Base-by-base conservation (phyloP, 495 filamentous ascomycete species). In the Bacidia rubella region DNA sequence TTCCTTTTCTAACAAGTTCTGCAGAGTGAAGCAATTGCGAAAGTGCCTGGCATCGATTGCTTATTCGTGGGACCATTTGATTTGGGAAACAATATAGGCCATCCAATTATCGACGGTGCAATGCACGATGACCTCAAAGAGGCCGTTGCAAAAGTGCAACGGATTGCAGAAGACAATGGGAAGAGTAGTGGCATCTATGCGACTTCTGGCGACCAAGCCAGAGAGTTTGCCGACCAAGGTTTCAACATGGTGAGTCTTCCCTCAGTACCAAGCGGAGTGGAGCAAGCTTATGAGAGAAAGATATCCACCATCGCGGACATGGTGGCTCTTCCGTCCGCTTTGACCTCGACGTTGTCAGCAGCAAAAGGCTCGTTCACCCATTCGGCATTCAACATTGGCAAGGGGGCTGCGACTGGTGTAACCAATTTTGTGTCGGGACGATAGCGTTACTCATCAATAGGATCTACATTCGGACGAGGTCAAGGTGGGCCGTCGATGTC, bases 41-140 rank as follows among this genome's bases (percentile, higher is more conserved):
- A 75, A 7, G 74, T 88, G 0, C 70, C 74, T 2, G 83, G 82
- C 0, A 74, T 88, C 19, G 84, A 88, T 61, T 80, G 85, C 1
- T 66, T 92, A 0, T 84, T 93, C 51, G 73, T 90, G 47, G 87
- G 87, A 0, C 87, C 87, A 0, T 87, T 81, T 62, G 84, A 87
- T 58, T 69, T 87, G 0, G 85, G 79, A 26, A 70, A 85, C 60
- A 86, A 80, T 59, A 86, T 89, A 55, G 86, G 83, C 0, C 74
- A 79, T 59, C 84, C 85, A 0, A 79, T 87, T 53, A 61, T 77
- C 20, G 67, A 77, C 49, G 75, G 74, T 1, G 72, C 66, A n/a
- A 78, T 85, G 63, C 71, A 80, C 51, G 70, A 74, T 0, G 78
- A 86, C 58, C 67, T 89, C 26, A 68, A 79, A 39, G 70, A 73